phyloP scores from a whole-genome alignment of 257 asterid genomes.

The Ajuga chamaepitys region DNA sequence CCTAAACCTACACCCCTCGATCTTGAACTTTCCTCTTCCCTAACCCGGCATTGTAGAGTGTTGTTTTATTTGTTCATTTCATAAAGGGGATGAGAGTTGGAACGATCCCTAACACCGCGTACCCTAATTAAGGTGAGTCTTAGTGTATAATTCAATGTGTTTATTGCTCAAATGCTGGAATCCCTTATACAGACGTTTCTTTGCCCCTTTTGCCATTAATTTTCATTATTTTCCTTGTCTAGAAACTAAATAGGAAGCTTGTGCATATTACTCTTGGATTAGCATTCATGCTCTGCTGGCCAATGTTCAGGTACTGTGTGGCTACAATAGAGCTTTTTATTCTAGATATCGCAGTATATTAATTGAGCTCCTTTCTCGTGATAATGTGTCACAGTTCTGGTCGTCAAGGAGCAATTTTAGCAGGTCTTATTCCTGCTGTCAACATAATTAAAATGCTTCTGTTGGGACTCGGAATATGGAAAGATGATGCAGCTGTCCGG shows the following conservation, averaged over 20 bases:
- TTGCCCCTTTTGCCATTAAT: not conserved
- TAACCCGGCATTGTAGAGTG: not conserved
- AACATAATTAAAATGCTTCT: conserved; percentile 70
- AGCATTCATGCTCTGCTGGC: conserved; percentile 98
- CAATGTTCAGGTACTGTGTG: conserved; percentile 81
- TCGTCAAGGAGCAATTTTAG: conserved; percentile 65
- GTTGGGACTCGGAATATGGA: conserved; percentile 74
- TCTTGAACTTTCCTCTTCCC: not conserved
- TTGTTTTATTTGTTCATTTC: not conserved
- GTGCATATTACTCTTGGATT: conserved; percentile 80
- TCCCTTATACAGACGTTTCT: not conserved
- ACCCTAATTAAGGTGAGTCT: not conserved
- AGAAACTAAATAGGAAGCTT: conserved; percentile 58
- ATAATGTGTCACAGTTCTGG: conserved; percentile 53
- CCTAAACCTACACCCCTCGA: not conserved
- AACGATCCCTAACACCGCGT: not conserved
- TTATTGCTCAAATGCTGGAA: not conserved
- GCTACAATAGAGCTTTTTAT: not conserved
- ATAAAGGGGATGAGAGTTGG: not conserved
- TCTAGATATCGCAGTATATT: not conserved
- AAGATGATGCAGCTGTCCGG: conserved; percentile 82
- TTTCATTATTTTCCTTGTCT: not conserved
- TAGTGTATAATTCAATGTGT: not conserved
- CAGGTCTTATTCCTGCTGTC: conserved; percentile 62
- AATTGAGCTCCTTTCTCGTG: conserved; percentile 16